Evolutionary conservation across 352 stramenopile species (phyloP).

Genomic region (Blastocystis hominis): DNA sequence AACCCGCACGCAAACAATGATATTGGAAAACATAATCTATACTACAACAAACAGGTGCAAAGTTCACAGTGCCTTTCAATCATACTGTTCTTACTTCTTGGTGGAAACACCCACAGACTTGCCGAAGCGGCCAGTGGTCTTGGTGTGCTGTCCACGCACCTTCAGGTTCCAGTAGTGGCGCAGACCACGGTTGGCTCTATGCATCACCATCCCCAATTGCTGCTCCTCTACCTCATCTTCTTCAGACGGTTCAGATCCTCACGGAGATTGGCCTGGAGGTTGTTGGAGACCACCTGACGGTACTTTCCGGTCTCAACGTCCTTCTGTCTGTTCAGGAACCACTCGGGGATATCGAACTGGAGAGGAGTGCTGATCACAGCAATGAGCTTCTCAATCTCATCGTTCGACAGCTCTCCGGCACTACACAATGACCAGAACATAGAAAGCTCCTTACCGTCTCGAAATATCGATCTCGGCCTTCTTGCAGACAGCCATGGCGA

Average conservation of each 20-base stretch:
- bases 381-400: no score
- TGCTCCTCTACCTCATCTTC: constrained; percentile 90
- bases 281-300: no score
- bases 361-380: constrained; percentile 97
- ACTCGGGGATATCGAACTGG: constrained; percentile 99
- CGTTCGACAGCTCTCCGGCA: constrained; percentile 90
- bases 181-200: no score
- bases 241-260: no score
- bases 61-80: background rate
- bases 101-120: background rate
- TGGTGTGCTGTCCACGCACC: no score
- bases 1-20: background rate
- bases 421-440: constrained; percentile 49
- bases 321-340: no score
- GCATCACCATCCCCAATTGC: background rate
- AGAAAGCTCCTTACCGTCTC: background rate
- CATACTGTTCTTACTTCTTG: constrained; percentile 16
- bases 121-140: no score
- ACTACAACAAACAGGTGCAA: background rate
- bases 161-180: no score
- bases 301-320: no score
- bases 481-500: constrained; percentile 84
- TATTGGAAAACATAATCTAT: background rate
- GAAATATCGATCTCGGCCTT: constrained; percentile 89
- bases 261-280: no score